Evolutionary conservation across 352 stramenopile species (phyloP), one percentile per base, ranked within the genome.

Genomic region (Pythium rishiriense): DNA sequence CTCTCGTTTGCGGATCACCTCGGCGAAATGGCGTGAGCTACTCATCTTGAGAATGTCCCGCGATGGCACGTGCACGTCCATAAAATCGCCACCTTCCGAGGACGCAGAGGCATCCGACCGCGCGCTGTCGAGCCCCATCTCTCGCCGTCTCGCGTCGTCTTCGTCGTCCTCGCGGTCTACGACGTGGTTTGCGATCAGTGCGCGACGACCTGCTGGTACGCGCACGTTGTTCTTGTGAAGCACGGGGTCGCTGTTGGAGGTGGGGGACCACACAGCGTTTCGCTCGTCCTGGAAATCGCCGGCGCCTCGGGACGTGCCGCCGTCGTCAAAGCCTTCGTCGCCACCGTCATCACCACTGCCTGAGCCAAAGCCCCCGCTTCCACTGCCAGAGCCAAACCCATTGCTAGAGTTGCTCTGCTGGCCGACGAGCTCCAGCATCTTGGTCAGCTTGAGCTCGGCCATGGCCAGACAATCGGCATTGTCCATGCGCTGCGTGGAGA

Each of bases 1-100:
- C 83, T 93, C 85, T 76, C 88, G 85, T 68, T 90, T 94, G 24
- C 85, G 84, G 26, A 89, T 85, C 31, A 93, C 77, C 56, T 94
- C 84, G 21, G 85, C 78, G 43, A 85, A 93, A 48, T 92, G 84
- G 12, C 85, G 76, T 14, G 80, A 90, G 70, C 85, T 94, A 70
- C 82, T 93, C 79, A 91, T 90, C 76, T 94, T 94, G 52, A 94
- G 81, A 53, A 94, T 92, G 53, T 91, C 78, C 11, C 85, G 80
- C 11, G 84, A 90, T 29, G 82, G 85, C 35, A 94, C 81, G 19
- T 89, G 52, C 26, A 83, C 76, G 41, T 83, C 82, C 50, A 81
- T 79, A 31, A 73, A 58, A 14, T 87, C 79, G 12, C 64, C 46
- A 0, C 1, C 31, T n/a, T 68, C 68, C 2, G 65, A 72, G n/a